Base-by-base conservation (phyloP, 441 rosid genomes). In the Euphorbia celastroides region DNA sequence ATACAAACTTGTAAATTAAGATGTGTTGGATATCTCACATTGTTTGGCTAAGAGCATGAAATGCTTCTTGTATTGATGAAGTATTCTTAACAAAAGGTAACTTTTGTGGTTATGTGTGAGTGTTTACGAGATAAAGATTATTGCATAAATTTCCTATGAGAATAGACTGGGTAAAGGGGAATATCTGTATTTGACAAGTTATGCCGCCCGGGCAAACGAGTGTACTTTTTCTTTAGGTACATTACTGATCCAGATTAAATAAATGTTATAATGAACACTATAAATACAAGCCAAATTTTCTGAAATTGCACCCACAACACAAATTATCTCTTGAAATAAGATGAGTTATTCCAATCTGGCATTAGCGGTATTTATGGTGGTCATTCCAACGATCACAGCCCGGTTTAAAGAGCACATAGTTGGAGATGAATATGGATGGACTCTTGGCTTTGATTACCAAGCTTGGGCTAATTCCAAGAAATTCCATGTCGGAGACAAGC, bases 401-500 rank as follows among this genome's bases (percentile, higher is more conserved):
- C 26, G 52, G 30, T 70, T 61, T 0, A 66, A 32, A 26, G 76
- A 79, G 0, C 70, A 68, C 60, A n/a, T 69, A 6, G 78, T 79
- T 22, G 80, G 78, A 10, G 77, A 74, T 63, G 70, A 63, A 9
- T 26, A 23, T 0, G 77, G 80, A 26, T 79, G 80, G 83, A 64
- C 52, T 2, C 17, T 55, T 1, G 54, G 70, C 2, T 67, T 80
- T 50, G 75, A 77, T 25, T 69, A 79, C 69, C 73, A 72, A 52
- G 69, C 72, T 12, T 77, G 83, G 81, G 77, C 83, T 28, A 10
- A 10, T 0, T 70, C 59, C 67, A 80, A 77, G 74, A 48, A 67
- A 66, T 23, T 70, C 62, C 68, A 41, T 38, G 74, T 75, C 19
- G 79, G 79, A 54, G 77, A 80, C 62, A 74, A 57, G n/a, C 77